Evolutionary conservation across 1,139 yeast species (phyloP).

Genomic region (Protomyces lactucae-debilis): DNA sequence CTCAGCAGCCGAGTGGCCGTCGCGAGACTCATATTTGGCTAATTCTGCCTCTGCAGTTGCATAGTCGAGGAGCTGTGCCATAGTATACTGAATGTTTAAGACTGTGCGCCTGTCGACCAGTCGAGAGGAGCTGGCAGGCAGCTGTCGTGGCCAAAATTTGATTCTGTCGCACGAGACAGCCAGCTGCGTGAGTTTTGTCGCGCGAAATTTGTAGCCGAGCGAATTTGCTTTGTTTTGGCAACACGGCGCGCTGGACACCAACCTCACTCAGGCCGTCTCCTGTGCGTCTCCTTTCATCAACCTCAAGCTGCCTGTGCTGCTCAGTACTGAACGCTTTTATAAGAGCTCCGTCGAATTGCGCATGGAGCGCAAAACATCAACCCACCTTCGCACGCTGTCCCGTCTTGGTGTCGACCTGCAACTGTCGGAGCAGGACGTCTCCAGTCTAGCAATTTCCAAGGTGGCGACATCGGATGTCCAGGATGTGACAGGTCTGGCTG

Average conservation of each 20-base stretch:
- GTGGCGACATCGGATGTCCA: conserved; percentile 35
- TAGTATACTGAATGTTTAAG: neutral
- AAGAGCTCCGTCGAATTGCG: too few species aligned
- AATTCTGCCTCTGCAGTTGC: conserved; percentile 58
- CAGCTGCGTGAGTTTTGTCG: too few species aligned
- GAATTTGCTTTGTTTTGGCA: too few species aligned
- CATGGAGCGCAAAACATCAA: conserved; percentile 12
- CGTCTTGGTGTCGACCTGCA: conserved; percentile 17
- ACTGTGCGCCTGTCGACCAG: neutral
- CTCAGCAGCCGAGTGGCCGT: conserved; percentile 78
- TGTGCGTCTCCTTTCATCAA: too few species aligned
- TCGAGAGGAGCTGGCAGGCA: neutral
- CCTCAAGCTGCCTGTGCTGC: too few species aligned
- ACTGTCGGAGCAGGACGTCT: neutral
- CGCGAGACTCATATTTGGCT: conserved; percentile 61
- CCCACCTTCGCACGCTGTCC: conserved; percentile 13
- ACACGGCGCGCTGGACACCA: too few species aligned
- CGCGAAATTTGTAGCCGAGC: too few species aligned
- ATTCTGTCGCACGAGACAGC: neutral
- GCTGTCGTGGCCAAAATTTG: neutral
- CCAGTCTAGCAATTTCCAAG: conserved; percentile 34
- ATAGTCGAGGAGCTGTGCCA: conserved; percentile 27
- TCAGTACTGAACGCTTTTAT: too few species aligned
- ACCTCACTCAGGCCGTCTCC: too few species aligned
- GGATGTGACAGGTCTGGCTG: conserved; percentile 38